Percentiles rank a stretch among this genome's conserved stretches.
phyloP scores from a whole-genome alignment of 1,284 basidiomycete genomes.

The Trametes pubescens region DNA sequence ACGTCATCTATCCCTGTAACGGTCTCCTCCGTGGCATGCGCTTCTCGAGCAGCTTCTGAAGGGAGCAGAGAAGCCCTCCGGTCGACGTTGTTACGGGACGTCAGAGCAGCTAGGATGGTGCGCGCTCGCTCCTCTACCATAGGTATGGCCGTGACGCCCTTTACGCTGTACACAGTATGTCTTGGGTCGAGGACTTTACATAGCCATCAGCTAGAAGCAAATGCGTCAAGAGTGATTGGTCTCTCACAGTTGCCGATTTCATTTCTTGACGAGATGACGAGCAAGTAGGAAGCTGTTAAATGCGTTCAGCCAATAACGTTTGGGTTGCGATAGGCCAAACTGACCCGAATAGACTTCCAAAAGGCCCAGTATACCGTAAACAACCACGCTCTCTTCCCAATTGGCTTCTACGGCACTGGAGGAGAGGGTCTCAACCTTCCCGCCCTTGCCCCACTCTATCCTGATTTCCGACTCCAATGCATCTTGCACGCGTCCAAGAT shows the following conservation, averaged over 20 bases:
- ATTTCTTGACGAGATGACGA: conserved; percentile 68
- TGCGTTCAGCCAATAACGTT: conserved; percentile 12
- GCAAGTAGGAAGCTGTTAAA: conserved; percentile 70
- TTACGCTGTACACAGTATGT: conserved; percentile 69
- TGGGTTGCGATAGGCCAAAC: conserved; percentile 31
- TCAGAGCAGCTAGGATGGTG: conserved; percentile 57
- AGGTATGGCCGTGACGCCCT: conserved; percentile 72
- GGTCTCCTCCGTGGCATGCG: conserved; percentile 22
- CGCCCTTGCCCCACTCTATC: conserved; percentile 68
- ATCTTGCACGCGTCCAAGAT: conserved; percentile 43
- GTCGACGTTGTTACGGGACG: conserved; percentile 54
- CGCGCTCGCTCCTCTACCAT: conserved; percentile 66
- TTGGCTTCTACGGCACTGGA: conserved; percentile 46
- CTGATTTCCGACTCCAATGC: conserved; percentile 55
- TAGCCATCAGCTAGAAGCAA: neutral
- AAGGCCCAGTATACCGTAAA: conserved; percentile 78
- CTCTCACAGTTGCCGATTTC: conserved; percentile 70
- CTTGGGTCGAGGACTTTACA: conserved; percentile 65
- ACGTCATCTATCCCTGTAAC: conserved; percentile 25
- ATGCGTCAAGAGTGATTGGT: conserved; percentile 8
- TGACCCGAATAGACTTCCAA: conserved; percentile 74
- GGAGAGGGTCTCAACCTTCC: conserved; percentile 62
- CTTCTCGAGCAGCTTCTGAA: conserved; percentile 22
- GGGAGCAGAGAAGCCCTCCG: conserved; percentile 55
- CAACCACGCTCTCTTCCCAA: conserved; percentile 64